Evolutionary conservation across 208 protist genomes (phyloP), one percentile per base, ranked within the genome.

Genomic region (Acanthamoeba lenticulata): DNA sequence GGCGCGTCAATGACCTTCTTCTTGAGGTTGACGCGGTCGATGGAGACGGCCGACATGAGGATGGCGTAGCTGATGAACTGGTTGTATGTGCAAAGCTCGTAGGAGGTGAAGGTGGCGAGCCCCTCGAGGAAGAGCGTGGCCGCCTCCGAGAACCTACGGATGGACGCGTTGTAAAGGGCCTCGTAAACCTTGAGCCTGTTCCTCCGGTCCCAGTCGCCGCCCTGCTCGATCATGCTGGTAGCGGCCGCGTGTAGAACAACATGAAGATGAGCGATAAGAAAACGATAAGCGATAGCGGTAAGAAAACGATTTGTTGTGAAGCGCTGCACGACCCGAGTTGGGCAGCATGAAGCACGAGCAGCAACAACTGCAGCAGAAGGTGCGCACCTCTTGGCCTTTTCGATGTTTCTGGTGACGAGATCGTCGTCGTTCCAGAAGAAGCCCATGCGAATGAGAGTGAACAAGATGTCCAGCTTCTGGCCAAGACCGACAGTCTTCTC

Each of bases 171-270:
- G 96, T 99, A 99, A 55, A 99, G 95, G 24, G 98, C 99, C 96
- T 99, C 98, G 95, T 99, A 99, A 34, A 99, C 99, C 97, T 99
- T 99, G 36, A 99, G 98, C 44, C 99, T 97, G 97, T 99, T 99
- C 77, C 98, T 97, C 32, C 99, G 97, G 96, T 99, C 99, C 99
- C 99, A 99, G 95, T 99, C 99, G 69, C 99, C 98, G 38, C 99
- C 98, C 95, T 99, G 98, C 94, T 99, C 98, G 29, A 99, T 97
- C 24, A 99, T 96, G 32, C 93, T 97, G 65, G 67, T 3, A 11
- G 34, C 57, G 40, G 24, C 24, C 2, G 15, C 34, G 17, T 13
- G 34, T 27, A 55, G 91, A 19, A 90, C 29, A 57, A 4, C 11
- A 52, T 34, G 49, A 11, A 79, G 49, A 24, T 55, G n/a, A 29